Evolutionary conservation across 1,139 yeast genomes (phyloP).

Genomic region (Hansenula lynferdii): DNA sequence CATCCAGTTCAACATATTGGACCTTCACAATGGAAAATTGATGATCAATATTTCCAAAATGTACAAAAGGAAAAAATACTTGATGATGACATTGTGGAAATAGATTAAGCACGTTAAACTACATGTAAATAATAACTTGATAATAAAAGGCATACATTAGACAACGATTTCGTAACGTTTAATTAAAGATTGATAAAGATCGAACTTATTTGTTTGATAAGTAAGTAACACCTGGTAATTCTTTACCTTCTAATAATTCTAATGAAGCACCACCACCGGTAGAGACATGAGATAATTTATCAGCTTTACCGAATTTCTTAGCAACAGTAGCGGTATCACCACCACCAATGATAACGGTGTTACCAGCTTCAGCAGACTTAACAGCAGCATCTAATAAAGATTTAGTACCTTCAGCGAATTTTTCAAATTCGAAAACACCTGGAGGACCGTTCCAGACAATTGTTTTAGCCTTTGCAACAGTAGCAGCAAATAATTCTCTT

Average conservation of each 20-base stretch:
- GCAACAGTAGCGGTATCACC: constrained; percentile 99
- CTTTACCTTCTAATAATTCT: constrained; percentile 97
- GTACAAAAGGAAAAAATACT: neutral
- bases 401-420: constrained; percentile 87
- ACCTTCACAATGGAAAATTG: neutral
- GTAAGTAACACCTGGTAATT: constrained; percentile 92
- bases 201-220: constrained; percentile 57
- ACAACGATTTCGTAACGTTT: too few relatives aligned
- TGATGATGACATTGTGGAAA: neutral
- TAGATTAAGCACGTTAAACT: neutral
- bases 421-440: constrained; percentile 96
- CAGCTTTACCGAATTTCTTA: constrained; percentile 93
- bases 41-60: neutral
- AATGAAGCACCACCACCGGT: constrained; percentile 99
- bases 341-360: constrained; percentile 97
- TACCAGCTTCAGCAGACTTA: constrained; percentile 78
- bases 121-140: neutral
- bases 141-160: neutral
- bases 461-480: constrained; percentile 90
- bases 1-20: neutral
- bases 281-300: constrained; percentile 92
- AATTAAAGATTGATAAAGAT: too few relatives aligned
- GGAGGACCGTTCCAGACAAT: constrained; percentile 99
- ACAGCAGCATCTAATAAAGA: constrained; percentile 83
- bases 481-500: constrained; percentile 64